phyloP scores from a whole-genome alignment of 2,329 filamentous ascomycete genomes.

The Penicillium sp. region DNA sequence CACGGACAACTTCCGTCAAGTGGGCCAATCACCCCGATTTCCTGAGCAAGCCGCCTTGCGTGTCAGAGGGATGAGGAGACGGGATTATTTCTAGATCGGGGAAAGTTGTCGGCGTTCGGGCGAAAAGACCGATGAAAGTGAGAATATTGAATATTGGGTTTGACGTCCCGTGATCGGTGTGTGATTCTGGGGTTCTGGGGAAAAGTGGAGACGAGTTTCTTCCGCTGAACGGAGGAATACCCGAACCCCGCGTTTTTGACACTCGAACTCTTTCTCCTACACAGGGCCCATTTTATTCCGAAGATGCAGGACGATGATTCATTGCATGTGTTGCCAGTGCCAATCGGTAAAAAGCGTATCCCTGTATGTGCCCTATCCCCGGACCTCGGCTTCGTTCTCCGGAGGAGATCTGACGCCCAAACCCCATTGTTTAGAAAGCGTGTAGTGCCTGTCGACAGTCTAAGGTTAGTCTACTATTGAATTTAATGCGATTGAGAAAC shows the following conservation, averaged over 20 bases:
- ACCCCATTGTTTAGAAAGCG: slow-evolving; percentile 30
- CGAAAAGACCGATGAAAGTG: not conserved
- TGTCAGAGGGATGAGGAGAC: slow-evolving; percentile 1
- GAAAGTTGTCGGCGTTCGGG: slow-evolving; percentile 25
- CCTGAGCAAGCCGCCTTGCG: slow-evolving; percentile 1
- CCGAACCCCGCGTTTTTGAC: slow-evolving; percentile 2
- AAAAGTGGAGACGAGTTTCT: not conserved
- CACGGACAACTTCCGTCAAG: slow-evolving; percentile 21
- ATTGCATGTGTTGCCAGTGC: slow-evolving; percentile 20
- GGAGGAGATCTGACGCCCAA: not conserved
- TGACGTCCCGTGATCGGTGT: not conserved
- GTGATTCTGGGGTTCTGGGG: not conserved
- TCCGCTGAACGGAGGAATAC: not conserved
- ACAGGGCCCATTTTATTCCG: not conserved
- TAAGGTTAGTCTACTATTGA: slow-evolving; percentile 25
- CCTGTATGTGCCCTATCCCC: slow-evolving; percentile 27
- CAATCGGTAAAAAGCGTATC: slow-evolving; percentile 37
- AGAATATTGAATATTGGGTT: not conserved
- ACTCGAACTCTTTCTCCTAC: not conserved
- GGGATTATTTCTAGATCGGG: slow-evolving; percentile 5
- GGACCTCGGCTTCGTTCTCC: not conserved
- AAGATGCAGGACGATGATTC: slow-evolving; percentile 18
- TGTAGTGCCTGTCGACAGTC: slow-evolving; percentile 40
- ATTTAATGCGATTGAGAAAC: not conserved
- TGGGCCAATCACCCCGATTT: slow-evolving; percentile 16